Evolutionary conservation across 768 basidiomycete genomes (phyloP), one percentile per base, ranked within the genome.

Genomic region (Rhizopogon rudus): DNA sequence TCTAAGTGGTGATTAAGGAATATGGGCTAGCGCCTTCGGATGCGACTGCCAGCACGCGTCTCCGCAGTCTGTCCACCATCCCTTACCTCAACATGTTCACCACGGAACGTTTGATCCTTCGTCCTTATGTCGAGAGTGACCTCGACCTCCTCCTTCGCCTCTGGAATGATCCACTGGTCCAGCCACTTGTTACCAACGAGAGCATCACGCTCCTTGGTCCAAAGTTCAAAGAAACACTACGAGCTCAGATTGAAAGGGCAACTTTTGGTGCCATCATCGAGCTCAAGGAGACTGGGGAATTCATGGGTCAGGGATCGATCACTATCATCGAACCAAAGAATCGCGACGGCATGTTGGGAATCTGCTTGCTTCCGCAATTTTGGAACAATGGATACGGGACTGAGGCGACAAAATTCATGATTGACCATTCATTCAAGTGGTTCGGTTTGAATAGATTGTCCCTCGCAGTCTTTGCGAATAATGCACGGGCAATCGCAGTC

Each of bases 311-410:
- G 13, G 60, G 70, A 40, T 61, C 62, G 41, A 33, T 75, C 22
- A 61, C 57, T 48, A 61, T 67, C 6, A 57, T 48, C 20, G 59
- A 67, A 22, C 63, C 65, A 6, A 60, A 59, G 58, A 61, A 72
- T 37, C 62, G 68, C 57, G 65, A 72, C 52, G 71, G 71, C 49
- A 57, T 59, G 29, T 65, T 72, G 33, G 66, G 68, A 2, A 67
- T 75, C 46, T 68, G 66, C 41, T 59, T 75, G 14, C 48, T 44
- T 9, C 62, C 63, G 2, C 39, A 63, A 52, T 72, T 70, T 51
- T 76, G 77, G 73, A 61, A 65, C 12, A 65, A 67, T 16, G 77
- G 77, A 1, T 78, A 72, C 52, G 77, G 77, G 3, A 71, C 65
- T 33, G 76, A 79, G 50, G 69, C 69, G 44, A 71, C 72, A 48